These are phyloP conservation scores for Dothideomycetes sp. DNA, from an alignment of 2,329 filamentous ascomycete genomes.

Conservation along the genomic window DNA sequence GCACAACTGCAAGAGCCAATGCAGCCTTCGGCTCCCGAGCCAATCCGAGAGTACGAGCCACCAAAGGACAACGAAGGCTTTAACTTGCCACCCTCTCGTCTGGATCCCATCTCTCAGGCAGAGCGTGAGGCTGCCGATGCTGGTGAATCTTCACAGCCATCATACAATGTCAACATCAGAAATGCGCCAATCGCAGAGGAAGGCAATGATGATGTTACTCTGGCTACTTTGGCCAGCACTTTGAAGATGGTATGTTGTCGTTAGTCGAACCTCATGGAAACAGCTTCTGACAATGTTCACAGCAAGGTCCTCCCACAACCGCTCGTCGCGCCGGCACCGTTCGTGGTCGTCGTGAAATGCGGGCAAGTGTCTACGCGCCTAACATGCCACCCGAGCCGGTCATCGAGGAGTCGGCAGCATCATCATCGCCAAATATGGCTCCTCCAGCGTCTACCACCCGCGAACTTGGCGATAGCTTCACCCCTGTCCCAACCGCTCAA, in stretches of 20 bases:
- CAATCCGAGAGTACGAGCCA: slow-evolving; percentile 14
- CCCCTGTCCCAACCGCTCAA: not conserved
- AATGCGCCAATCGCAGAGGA: slow-evolving; percentile 71
- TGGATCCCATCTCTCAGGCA: slow-evolving; percentile 53
- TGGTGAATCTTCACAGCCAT: slow-evolving; percentile 46
- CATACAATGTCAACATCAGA: slow-evolving; percentile 70
- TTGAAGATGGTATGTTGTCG: slow-evolving; percentile 44
- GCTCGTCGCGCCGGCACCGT: slow-evolving; percentile 53
- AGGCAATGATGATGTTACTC: slow-evolving; percentile 58
- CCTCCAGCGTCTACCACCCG: slow-evolving; percentile 13
- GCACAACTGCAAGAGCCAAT: slow-evolving; percentile 21
- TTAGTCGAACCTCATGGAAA: not conserved
- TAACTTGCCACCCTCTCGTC: slow-evolving; percentile 55
- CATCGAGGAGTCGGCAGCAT: slow-evolving; percentile 19
- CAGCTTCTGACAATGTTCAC: slow-evolving; percentile 24
- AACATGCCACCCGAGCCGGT: slow-evolving; percentile 23
- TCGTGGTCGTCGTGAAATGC: slow-evolving; percentile 78
- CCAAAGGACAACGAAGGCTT: slow-evolving; percentile 65
- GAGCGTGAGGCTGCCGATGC: slow-evolving; percentile 49
- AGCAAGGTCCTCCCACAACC: slow-evolving; percentile 45
- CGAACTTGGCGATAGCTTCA: not conserved
- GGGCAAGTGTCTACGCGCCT: slow-evolving; percentile 70
- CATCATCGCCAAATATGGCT: slow-evolving; percentile 7
- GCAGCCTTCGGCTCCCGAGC: slow-evolving; percentile 10
- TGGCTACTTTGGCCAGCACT: slow-evolving; percentile 65